Conservation (phyloP, 2,329 filamentous ascomycete genomes). For the Gyromitra esculenta region DNA sequence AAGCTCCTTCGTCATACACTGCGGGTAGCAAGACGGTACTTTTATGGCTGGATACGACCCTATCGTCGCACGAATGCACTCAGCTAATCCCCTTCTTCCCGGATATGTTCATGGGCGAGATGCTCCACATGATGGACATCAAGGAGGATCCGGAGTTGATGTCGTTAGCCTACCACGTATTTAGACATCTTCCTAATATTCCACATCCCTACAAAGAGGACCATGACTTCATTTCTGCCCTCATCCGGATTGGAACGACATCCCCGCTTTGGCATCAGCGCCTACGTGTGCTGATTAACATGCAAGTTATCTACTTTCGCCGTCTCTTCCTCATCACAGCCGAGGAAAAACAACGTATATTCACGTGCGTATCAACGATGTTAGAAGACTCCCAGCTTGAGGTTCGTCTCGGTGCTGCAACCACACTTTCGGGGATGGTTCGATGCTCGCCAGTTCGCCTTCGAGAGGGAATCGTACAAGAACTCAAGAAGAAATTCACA, state of each 20-base stretch:
- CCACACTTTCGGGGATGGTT: slow-evolving; percentile 96
- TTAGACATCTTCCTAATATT: slow-evolving; percentile 94
- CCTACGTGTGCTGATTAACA: slow-evolving; percentile 92
- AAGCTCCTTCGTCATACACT: slow-evolving; percentile 93
- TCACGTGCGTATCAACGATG: slow-evolving; percentile 95
- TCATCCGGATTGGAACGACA: slow-evolving; percentile 86
- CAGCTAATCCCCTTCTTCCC: slow-evolving; percentile 92
- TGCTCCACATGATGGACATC: slow-evolving; percentile 99
- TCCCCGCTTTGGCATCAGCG: slow-evolving; percentile 95
- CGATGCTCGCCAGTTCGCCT: slow-evolving; percentile 86
- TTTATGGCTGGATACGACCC: slow-evolving; percentile 89
- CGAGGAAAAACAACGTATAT: slow-evolving; percentile 79
- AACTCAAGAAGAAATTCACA: slow-evolving; percentile 82
- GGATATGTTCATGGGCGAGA: slow-evolving; percentile 84
- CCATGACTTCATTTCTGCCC: slow-evolving; percentile 80
- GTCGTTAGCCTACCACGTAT: slow-evolving; percentile 93
- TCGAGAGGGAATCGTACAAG: slow-evolving; percentile 78
- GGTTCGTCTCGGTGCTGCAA: slow-evolving; percentile 89
- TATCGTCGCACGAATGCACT: slow-evolving; percentile 92
- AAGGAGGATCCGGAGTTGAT: slow-evolving; percentile 98
- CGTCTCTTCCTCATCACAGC: slow-evolving; percentile 85
- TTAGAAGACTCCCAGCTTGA: slow-evolving; percentile 90
- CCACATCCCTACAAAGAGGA: slow-evolving; percentile 89
- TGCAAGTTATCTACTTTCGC: slow-evolving; percentile 98
- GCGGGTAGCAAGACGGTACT: slow-evolving; percentile 95